phyloP scores from a whole-genome alignment of 2,329 filamentous ascomycete species.

The Penicillium sclerotiorum region DNA sequence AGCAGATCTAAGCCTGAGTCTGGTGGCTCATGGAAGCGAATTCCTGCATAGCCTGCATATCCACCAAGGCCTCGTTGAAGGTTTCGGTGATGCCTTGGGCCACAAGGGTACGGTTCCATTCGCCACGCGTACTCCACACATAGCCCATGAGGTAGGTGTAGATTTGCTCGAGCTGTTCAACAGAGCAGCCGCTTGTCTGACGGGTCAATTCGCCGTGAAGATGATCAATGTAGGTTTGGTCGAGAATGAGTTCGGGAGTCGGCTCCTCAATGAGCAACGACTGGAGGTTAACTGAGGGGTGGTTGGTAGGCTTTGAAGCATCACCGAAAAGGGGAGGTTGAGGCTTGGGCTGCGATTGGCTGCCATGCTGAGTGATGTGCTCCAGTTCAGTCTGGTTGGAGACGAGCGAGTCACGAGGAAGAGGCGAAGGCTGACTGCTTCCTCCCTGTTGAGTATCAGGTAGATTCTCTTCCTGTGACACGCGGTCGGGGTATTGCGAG shows the following conservation, averaged over 20 bases:
- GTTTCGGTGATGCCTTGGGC: slow-evolving; percentile 63
- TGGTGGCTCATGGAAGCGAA: slow-evolving; percentile 39
- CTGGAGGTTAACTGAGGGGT: slow-evolving; percentile 32
- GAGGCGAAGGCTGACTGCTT: slow-evolving; percentile 37
- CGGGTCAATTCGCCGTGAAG: slow-evolving; percentile 67
- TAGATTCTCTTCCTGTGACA: slow-evolving; percentile 61
- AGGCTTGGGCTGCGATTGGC: slow-evolving; percentile 42
- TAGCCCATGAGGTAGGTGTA: slow-evolving; percentile 88
- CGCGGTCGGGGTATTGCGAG: slow-evolving; percentile 50
- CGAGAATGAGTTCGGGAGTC: slow-evolving; percentile 41
- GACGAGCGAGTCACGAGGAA: slow-evolving; percentile 29
- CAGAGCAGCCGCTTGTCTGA: slow-evolving; percentile 73
- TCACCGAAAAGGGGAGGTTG: slow-evolving; percentile 45
- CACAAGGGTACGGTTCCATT: slow-evolving; percentile 83
- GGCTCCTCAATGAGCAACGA: slow-evolving; percentile 37
- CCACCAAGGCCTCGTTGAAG: slow-evolving; percentile 69
- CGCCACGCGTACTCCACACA: slow-evolving; percentile 75
- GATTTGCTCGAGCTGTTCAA: slow-evolving; percentile 95
- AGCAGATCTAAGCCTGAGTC: slow-evolving; percentile 31
- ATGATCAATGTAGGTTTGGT: slow-evolving; percentile 55
- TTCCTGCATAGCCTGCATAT: slow-evolving; percentile 60
- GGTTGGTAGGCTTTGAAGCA: slow-evolving; percentile 28
- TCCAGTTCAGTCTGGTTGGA: too few species aligned
- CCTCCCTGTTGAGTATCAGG: slow-evolving; percentile 64
- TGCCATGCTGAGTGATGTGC: slow-evolving; percentile 33